These are phyloP conservation scores for Stephanodiscus minutulus DNA, from an alignment of 108 stramenopile genomes.

Conservation along the genomic window DNA sequence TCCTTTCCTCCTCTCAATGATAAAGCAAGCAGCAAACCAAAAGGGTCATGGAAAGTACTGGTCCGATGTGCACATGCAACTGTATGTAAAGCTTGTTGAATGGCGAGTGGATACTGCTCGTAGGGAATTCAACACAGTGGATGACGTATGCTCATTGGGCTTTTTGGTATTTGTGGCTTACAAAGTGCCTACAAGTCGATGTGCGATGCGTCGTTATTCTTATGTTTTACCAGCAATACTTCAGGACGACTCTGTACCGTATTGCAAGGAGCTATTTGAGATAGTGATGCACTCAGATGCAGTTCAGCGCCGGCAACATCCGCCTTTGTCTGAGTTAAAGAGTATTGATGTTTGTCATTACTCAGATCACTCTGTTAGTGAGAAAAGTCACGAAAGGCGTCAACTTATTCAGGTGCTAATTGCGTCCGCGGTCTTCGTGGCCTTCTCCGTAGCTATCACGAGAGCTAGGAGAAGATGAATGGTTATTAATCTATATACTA, in stretches of 20 bases:
- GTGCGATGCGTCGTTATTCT: conserved; percentile 42
- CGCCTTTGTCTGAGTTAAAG: conserved; percentile 14
- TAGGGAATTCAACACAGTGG: conserved; percentile 32
- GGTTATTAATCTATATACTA: background rate
- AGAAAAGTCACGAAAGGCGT: background rate
- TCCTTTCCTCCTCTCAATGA: conserved; percentile 37
- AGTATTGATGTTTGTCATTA: conserved; percentile 24
- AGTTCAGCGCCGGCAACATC: background rate
- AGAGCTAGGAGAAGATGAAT: conserved; percentile 10
- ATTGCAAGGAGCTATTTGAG: conserved; percentile 25
- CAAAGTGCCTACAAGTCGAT: conserved; percentile 48
- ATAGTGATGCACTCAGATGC: conserved; percentile 22
- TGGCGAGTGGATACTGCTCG: conserved; percentile 63
- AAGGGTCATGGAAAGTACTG: conserved; percentile 42
- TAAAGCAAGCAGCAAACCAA: conserved; percentile 46
- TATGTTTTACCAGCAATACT: conserved; percentile 50
- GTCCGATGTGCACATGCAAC: conserved; percentile 53
- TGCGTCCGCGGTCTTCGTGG: conserved; percentile 6
- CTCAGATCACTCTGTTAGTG: background rate
- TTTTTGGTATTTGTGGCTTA: conserved; percentile 61
- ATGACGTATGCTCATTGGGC: conserved; percentile 64
- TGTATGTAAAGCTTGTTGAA: conserved; percentile 59
- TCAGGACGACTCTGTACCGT: conserved; percentile 39
- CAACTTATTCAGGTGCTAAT: background rate
- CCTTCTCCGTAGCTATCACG: background rate